Evolutionary conservation across 176 grass and related monocot species (phyloP).

Genomic region (Musa troglodytarum): DNA sequence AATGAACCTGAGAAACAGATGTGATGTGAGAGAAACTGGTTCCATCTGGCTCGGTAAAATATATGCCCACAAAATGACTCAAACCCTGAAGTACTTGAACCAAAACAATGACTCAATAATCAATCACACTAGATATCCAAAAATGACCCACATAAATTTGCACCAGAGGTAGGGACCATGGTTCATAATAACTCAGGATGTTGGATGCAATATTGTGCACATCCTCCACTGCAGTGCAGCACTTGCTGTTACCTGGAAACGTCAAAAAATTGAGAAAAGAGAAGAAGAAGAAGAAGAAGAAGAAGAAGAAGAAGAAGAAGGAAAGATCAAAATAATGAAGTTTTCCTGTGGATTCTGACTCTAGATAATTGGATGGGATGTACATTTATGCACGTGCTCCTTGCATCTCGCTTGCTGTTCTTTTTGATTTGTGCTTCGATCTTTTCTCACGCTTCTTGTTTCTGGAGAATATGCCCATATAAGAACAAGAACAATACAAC

Average conservation of each 20-base stretch:
- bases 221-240: not conserved
- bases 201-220: not conserved
- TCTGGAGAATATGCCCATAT: conserved; percentile 12
- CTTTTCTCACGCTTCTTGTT: conserved; percentile 71
- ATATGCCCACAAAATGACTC: not conserved
- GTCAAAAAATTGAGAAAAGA: not conserved
- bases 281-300: too few species aligned
- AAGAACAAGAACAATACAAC: not conserved
- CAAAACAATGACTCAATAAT: not conserved
- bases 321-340: not conserved
- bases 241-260: not conserved
- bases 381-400: conserved; percentile 5
- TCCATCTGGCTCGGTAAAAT: not conserved
- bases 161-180: not conserved
- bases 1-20: too few species aligned
- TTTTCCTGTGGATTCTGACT: not conserved
- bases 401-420: conserved; percentile 42
- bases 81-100: not conserved
- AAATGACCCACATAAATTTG: not conserved
- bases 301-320: not conserved
- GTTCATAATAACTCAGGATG: not conserved
- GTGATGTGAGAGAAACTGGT: too few species aligned
- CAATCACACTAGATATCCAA: not conserved
- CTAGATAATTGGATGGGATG: not conserved
- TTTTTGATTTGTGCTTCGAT: conserved; percentile 75